Percentiles rank a stretch among this genome's conserved stretches.
Conservation (phyloP, 169 alveolate genomes). For the Plasmodium vivax region DNA sequence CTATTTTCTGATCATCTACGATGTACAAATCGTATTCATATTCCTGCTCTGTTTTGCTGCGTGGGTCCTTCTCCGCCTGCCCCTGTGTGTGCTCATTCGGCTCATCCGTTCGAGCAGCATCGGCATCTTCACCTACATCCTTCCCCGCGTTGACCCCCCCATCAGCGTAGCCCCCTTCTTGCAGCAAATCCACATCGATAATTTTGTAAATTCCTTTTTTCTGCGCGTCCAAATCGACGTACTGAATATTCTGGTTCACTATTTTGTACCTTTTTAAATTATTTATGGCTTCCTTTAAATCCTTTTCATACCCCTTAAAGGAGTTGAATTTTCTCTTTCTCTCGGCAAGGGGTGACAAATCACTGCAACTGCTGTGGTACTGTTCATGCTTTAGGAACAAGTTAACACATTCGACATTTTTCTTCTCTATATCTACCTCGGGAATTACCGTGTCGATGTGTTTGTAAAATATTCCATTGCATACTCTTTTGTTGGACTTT, state of each 20-base stretch:
- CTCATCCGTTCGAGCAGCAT: background rate
- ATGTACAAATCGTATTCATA: conserved; percentile 67
- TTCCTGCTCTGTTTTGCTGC: background rate
- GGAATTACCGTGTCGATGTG: conserved; percentile 50
- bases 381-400: conserved; percentile 56
- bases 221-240: conserved; percentile 29
- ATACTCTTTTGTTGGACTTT: conserved; percentile 62
- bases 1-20: conserved; percentile 55
- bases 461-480: conserved; percentile 57
- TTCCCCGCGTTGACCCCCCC: background rate
- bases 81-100: background rate
- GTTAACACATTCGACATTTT: conserved; percentile 57
- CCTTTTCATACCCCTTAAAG: conserved; percentile 55
- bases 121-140: background rate
- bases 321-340: conserved; percentile 57
- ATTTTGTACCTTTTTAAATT: conserved; percentile 67
- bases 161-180: conserved; percentile 5
- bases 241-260: conserved; percentile 56
- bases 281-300: conserved; percentile 50
- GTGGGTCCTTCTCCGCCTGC: background rate
- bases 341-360: background rate
- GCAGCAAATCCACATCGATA: conserved; percentile 53
- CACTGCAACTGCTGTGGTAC: background rate
- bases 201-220: conserved; percentile 57
- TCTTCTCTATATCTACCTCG: conserved; percentile 28